Evolutionary conservation across 306 rosid genomes (phyloP).

Genomic region (Ormosia emarginata): DNA sequence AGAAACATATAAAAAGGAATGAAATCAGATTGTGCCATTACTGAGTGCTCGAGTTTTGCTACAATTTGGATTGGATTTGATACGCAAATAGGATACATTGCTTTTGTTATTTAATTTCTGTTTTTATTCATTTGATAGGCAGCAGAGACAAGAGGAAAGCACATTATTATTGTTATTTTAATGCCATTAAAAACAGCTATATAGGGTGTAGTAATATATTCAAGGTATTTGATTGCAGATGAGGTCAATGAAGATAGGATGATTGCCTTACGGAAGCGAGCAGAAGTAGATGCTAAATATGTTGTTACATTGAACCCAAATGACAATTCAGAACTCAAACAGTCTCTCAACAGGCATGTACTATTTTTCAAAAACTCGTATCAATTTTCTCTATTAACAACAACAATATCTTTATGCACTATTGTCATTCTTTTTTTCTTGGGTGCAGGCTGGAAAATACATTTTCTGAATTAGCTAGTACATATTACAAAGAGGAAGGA

Average conservation of each 20-base stretch:
- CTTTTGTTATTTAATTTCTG: background rate
- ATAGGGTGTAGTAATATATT: background rate
- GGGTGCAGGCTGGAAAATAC: constrained; percentile 59
- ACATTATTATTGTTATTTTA: background rate
- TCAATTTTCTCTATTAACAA: background rate
- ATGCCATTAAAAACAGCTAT: background rate
- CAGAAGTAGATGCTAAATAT: constrained; percentile 79
- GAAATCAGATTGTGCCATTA: background rate
- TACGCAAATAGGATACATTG: background rate
- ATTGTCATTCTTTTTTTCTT: background rate
- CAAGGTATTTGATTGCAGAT: constrained; percentile 41
- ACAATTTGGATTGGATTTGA: background rate
- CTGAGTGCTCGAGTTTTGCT: background rate
- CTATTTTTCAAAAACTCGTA: background rate
- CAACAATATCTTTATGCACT: background rate
- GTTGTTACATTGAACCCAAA: constrained; percentile 53
- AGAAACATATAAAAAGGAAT: background rate
- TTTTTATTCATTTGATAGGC: background rate
- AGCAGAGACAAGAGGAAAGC: background rate
- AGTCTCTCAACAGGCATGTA: constrained; percentile 57
- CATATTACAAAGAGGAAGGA: constrained; percentile 84
- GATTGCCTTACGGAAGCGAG: constrained; percentile 84
- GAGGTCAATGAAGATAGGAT: constrained; percentile 82
- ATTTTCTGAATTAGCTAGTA: constrained; percentile 64
- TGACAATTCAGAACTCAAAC: constrained; percentile 52